These are phyloP conservation scores for Trichoderma sp. DNA, from an alignment of 2,329 filamentous ascomycete genomes.

Conservation along the genomic window DNA sequence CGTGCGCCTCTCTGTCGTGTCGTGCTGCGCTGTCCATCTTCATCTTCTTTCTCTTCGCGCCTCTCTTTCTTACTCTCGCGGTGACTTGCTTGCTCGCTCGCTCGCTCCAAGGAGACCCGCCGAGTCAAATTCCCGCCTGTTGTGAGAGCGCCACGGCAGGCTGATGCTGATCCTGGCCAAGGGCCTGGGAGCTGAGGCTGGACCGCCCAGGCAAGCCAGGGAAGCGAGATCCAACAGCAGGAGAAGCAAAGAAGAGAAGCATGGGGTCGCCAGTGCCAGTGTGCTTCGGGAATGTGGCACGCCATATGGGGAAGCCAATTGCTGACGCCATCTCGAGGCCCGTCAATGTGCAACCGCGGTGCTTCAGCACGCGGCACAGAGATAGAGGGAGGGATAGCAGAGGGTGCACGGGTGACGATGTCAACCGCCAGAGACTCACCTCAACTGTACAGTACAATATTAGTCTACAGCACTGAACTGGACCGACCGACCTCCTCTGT, in stretches of 20 bases:
- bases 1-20: neutral
- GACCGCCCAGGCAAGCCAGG: constrained; percentile 13
- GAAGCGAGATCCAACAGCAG: constrained; percentile 21
- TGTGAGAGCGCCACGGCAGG: neutral
- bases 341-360: constrained; percentile 22
- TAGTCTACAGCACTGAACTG: no score
- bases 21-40: no score
- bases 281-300: constrained; percentile 27
- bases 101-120: neutral
- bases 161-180: constrained; percentile 8
- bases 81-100: no score
- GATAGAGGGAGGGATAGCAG: no score
- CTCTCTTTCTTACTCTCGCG: no score
- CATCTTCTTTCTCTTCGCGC: no score
- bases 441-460: no score
- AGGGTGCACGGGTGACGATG: no score
- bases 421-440: no score
- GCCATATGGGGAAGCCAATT: constrained; percentile 25
- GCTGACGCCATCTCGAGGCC: constrained; percentile 27
- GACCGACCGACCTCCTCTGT: no score
- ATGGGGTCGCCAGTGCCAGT: constrained; percentile 25
- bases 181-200: constrained; percentile 17
- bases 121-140: constrained; percentile 1
- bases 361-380: constrained; percentile 4
- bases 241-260: constrained; percentile 17